These are phyloP conservation scores for Nicotiana tomentosiformis DNA, from an alignment of 257 asterid genomes.

Conservation along the genomic window DNA sequence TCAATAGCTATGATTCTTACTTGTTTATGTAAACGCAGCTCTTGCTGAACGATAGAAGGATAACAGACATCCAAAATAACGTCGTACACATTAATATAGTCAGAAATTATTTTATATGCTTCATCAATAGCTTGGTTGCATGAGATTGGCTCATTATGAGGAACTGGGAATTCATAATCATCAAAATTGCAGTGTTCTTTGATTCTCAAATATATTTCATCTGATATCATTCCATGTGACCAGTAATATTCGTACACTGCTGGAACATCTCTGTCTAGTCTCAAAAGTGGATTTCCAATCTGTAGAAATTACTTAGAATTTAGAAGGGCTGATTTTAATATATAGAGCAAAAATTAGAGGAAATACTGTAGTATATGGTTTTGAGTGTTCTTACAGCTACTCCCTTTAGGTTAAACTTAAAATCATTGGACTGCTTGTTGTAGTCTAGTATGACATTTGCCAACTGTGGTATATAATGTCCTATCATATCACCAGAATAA, in stretches of 20 bases:
- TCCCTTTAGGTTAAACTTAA: slow-evolving; percentile 30
- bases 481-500: slow-evolving; percentile 9
- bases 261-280: slow-evolving; percentile 52
- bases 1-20: slow-evolving; percentile 19
- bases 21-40: slow-evolving; percentile 34
- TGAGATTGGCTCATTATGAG: slow-evolving; percentile 32
- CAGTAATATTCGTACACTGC: slow-evolving; percentile 56
- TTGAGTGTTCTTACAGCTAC: slow-evolving; percentile 22
- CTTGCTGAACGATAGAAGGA: slow-evolving; percentile 48
- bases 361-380: neutral
- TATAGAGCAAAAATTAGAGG: neutral
- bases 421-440: slow-evolving; percentile 18
- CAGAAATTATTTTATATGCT: slow-evolving; percentile 26
- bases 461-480: slow-evolving; percentile 37
- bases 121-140: slow-evolving; percentile 34
- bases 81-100: slow-evolving; percentile 45
- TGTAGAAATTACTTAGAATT: slow-evolving; percentile 12
- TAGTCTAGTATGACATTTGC: slow-evolving; percentile 24
- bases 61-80: slow-evolving; percentile 74
- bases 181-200: slow-evolving; percentile 48
- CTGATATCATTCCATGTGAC: slow-evolving; percentile 88
- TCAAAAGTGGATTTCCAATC: slow-evolving; percentile 85
- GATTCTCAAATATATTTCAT: slow-evolving; percentile 35
- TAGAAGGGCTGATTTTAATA: neutral
- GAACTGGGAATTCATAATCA: slow-evolving; percentile 17